Evolutionary conservation across 768 basidiomycete genomes (phyloP), one percentile per base, ranked within the genome.

Genomic region (Kwoniella mangroviensis): DNA sequence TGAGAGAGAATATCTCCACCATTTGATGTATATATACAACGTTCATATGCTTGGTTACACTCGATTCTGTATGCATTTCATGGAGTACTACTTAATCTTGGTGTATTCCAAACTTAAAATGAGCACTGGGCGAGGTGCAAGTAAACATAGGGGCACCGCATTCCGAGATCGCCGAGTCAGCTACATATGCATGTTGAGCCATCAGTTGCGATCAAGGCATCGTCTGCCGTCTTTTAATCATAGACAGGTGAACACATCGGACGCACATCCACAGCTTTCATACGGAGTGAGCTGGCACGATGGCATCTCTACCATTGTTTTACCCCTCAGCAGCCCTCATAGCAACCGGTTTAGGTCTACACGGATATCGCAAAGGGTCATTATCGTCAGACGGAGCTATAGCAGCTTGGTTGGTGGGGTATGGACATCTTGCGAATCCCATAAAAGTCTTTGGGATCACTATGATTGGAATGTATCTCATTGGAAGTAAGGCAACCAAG

Each of bases 401-500:
- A 5, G 88, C 91, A 0, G 94, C 93, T 4, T 90, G 91, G 75
- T 65, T 89, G 3, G 89, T 93, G 9, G 94, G 94, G 3, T 90
- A 90, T 79, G 75, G 87, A 5, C 88, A 89, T 80, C 86, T 98
- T 82, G 86, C 77, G 11, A 80, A 79, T 62, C 79, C 80, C 2
- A 54, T 79, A 54, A 79, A 76, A 34, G 62, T 77, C 2, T 82
- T 82, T 73, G 81, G 81, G 9, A 67, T 75, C 13, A 71, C 76
- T 1, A 68, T 82, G 76, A 81, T 82, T 26, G 75, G 73, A 2
- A 81, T 82, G 71, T 82, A 97, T 82, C 84, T 94, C 40, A 76
- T 88, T 0, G 94, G 90, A 4, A 91, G 91, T 70, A 87, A 88
- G 57, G 94, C 94, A 0, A 97, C 95, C 2, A 94, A 93, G 83